Percentiles rank a stretch among this genome's conserved stretches.
Conservation (phyloP, 495 filamentous ascomycete genomes). For the Aspergillus conjunctus region DNA sequence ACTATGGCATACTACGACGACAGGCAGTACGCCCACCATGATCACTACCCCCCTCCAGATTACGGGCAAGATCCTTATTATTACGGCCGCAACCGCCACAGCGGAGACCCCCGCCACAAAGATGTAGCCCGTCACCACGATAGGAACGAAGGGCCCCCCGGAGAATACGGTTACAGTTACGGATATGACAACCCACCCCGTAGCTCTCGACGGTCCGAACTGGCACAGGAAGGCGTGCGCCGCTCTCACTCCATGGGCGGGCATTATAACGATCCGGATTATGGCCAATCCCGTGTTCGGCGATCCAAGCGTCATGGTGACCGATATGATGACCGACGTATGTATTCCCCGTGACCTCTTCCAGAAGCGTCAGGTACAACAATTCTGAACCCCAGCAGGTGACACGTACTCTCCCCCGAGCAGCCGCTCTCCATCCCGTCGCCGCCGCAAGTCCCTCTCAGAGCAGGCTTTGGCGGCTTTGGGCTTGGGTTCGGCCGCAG, state of each 20-base stretch:
- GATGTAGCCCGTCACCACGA: constrained; percentile 55
- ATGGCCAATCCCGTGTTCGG: constrained; percentile 58
- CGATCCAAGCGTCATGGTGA: constrained; percentile 57
- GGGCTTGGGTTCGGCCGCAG: constrained; percentile 57
- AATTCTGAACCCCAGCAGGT: constrained; percentile 27
- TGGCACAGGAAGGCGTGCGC: constrained; percentile 34
- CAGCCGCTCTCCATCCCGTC: constrained; percentile 45
- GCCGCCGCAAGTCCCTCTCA: constrained; percentile 70
- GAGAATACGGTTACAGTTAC: constrained; percentile 49
- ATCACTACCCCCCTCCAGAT: constrained; percentile 36
- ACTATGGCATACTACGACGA: constrained; percentile 49
- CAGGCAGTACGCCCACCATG: constrained; percentile 35
- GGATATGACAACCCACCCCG: constrained; percentile 48
- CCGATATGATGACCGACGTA: constrained; percentile 39
- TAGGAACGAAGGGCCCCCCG: constrained; percentile 60
- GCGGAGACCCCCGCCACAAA: constrained; percentile 24
- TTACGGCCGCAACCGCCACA: constrained; percentile 26
- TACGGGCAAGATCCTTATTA: constrained; percentile 38
- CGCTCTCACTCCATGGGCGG: constrained; percentile 49
- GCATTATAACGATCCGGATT: constrained; percentile 53
- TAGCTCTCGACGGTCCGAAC: constrained; percentile 35
- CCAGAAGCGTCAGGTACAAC: neutral
- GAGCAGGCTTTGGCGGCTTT: constrained; percentile 67
- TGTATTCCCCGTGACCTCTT: constrained; percentile 5
- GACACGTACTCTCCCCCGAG: constrained; percentile 43